phyloP scores from a whole-genome alignment of 1,284 basidiomycete genomes.

The Puccinia polysora region DNA sequence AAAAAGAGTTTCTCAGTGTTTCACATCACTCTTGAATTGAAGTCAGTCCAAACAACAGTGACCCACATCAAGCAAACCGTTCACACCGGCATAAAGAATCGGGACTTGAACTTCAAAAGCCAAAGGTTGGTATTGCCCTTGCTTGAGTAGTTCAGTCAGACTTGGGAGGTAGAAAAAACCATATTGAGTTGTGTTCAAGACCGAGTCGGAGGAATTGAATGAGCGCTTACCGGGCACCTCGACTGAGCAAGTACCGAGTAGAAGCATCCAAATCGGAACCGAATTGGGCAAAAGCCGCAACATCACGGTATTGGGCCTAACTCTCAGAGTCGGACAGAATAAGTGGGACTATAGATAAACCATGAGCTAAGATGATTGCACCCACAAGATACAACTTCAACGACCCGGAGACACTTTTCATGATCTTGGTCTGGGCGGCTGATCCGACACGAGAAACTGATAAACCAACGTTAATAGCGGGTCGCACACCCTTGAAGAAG shows the following conservation, averaged over 20 bases:
- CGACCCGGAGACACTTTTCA: constrained; percentile 99
- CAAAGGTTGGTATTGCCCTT: constrained; percentile 89
- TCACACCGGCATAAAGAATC: constrained; percentile 98
- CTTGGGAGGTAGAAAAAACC: constrained; percentile 60
- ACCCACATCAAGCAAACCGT: constrained; percentile 64
- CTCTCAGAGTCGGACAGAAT: not conserved
- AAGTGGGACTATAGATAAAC: not conserved
- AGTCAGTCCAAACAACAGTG: constrained; percentile 45
- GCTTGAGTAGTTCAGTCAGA: constrained; percentile 97
- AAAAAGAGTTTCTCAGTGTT: constrained; percentile 31
- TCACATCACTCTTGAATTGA: not conserved
- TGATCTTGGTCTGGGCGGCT: constrained; percentile 95
- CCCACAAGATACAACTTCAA: constrained; percentile 90
- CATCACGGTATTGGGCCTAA: constrained; percentile 94
- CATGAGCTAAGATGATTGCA: not conserved
- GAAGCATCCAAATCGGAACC: constrained; percentile 99
- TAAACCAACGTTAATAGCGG: constrained; percentile 99
- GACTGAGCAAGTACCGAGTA: constrained; percentile 90
- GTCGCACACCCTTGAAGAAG: constrained; percentile 99
- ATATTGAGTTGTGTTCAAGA: not conserved
- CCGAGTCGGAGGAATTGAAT: constrained; percentile 32
- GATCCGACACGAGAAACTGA: constrained; percentile 99
- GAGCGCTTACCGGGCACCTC: constrained; percentile 59
- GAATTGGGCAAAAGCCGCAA: constrained; percentile 98
- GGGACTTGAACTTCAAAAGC: constrained; percentile 94